Evolutionary conservation across 108 stramenopile genomes (phyloP).

Genomic region (Skeletonema costatum): DNA sequence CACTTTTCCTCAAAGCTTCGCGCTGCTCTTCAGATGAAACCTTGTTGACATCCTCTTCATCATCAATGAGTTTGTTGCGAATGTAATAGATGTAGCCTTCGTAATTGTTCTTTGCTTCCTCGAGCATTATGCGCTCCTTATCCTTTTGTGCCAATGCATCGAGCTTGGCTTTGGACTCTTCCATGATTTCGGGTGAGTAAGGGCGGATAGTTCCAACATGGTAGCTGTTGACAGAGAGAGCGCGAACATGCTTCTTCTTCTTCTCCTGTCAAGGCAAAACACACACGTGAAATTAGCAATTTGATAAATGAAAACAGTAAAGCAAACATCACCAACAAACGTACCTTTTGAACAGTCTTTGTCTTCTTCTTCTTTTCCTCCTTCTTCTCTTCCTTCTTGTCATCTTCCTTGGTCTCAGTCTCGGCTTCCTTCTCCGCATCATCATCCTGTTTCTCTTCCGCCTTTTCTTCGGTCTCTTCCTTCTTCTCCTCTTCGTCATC

Average conservation of each 20-base stretch:
- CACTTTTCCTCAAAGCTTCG: conserved; percentile 72
- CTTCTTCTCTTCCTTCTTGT: conserved; percentile 18
- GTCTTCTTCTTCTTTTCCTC: conserved; percentile 79
- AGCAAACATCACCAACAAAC: conserved; percentile 13
- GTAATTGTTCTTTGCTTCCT: conserved; percentile 92
- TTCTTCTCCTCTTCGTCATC: conserved; percentile 72
- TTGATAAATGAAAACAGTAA: conserved; percentile 3
- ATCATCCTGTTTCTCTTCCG: conserved; percentile 24
- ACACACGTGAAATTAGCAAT: neutral
- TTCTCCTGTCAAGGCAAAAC: conserved; percentile 63
- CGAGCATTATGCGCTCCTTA: conserved; percentile 83
- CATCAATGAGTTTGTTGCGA: conserved; percentile 84
- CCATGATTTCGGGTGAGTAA: conserved; percentile 65
- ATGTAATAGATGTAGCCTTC: conserved; percentile 93
- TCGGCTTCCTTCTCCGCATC: conserved; percentile 36
- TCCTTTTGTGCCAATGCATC: conserved; percentile 79
- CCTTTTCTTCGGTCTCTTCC: conserved; percentile 28
- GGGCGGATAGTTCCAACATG: conserved; percentile 67
- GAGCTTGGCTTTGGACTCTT: conserved; percentile 84
- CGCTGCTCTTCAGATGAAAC: conserved; percentile 96
- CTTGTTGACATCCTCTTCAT: conserved; percentile 74
- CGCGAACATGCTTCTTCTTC: conserved; percentile 69
- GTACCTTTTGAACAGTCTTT: conserved; percentile 71
- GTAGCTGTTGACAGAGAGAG: conserved; percentile 65
- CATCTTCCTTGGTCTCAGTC: conserved; percentile 41